Evolutionary conservation across 169 alveolate genomes (phyloP).

Genomic region (Besnoitia besnoiti): DNA sequence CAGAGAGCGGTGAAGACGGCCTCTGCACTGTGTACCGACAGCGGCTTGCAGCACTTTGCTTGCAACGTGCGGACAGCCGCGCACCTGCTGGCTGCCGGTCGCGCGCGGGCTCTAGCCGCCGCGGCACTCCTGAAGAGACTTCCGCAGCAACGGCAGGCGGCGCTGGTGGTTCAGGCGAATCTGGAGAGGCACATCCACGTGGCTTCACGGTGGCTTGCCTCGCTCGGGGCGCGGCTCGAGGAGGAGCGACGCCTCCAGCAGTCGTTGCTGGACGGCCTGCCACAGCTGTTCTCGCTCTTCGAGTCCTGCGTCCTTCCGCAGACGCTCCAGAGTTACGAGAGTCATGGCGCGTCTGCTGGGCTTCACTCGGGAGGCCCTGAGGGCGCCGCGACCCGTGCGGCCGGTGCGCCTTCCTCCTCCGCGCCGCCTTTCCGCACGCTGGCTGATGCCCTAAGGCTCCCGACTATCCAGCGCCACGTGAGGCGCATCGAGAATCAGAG

Average conservation of each 20-base stretch:
- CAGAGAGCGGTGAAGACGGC: conserved; percentile 16
- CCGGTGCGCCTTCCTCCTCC: neutral
- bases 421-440: neutral
- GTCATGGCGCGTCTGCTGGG: neutral
- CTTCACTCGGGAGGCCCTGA: neutral
- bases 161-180: conserved; percentile 17
- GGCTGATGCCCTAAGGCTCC: neutral
- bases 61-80: conserved; percentile 12
- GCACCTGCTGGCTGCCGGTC: conserved; percentile 18
- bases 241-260: conserved; percentile 26
- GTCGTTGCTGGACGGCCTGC: conserved; percentile 25
- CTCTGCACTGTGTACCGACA: conserved; percentile 26
- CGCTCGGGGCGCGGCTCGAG: neutral
- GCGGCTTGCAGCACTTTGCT: conserved; percentile 25
- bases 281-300: neutral
- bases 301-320: neutral
- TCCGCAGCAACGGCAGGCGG: neutral
- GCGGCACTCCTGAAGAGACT: neutral
- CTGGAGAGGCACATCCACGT: conserved; percentile 12
- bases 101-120: conserved; percentile 30
- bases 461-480: neutral
- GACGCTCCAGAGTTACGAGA: neutral
- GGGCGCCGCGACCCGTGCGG: neutral
- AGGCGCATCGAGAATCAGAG: neutral
- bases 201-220: conserved; percentile 17